Conservation (phyloP, 192 early-diverging fungal genomes). For the Haplosporangium gracile region DNA sequence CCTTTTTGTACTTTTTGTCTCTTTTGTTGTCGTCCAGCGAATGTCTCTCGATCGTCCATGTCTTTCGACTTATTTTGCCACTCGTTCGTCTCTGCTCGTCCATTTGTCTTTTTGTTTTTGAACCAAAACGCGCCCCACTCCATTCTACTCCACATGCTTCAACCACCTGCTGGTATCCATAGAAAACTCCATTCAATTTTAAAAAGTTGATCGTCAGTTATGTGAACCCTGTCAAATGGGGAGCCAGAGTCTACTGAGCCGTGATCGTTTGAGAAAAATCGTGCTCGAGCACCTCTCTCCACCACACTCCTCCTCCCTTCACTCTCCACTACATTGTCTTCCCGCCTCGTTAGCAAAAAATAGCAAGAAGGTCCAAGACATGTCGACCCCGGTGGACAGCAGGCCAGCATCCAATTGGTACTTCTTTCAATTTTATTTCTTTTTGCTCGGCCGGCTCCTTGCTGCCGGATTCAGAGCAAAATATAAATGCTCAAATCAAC, state of each 20-base stretch:
- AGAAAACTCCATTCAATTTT: too few species aligned
- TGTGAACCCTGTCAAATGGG: slow-evolving; percentile 37
- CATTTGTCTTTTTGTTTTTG: too few species aligned
- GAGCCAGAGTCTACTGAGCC: not conserved
- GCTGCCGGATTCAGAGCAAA: slow-evolving; percentile 1
- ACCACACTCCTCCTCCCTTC: not conserved
- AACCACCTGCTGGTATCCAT: too few species aligned
- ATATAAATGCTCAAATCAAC: not conserved
- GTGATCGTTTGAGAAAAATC: not conserved
- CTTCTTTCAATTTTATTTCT: not conserved
- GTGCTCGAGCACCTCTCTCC: not conserved
- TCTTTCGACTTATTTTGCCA: not conserved
- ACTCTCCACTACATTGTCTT: not conserved
- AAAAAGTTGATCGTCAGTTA: not conserved
- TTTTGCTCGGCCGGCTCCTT: not conserved
- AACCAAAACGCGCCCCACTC: not conserved
- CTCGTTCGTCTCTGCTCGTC: not conserved
- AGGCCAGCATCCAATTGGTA: slow-evolving; percentile 3
- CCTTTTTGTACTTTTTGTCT: not conserved
- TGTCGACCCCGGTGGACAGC: not conserved
- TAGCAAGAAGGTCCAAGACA: slow-evolving; percentile 7
- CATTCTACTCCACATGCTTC: too few species aligned
- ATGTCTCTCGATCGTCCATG: slow-evolving; percentile 3
- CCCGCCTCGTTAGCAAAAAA: not conserved
- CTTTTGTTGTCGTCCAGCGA: not conserved